phyloP scores from a whole-genome alignment of 2,329 filamentous ascomycete genomes.

The Coniella vitis region DNA sequence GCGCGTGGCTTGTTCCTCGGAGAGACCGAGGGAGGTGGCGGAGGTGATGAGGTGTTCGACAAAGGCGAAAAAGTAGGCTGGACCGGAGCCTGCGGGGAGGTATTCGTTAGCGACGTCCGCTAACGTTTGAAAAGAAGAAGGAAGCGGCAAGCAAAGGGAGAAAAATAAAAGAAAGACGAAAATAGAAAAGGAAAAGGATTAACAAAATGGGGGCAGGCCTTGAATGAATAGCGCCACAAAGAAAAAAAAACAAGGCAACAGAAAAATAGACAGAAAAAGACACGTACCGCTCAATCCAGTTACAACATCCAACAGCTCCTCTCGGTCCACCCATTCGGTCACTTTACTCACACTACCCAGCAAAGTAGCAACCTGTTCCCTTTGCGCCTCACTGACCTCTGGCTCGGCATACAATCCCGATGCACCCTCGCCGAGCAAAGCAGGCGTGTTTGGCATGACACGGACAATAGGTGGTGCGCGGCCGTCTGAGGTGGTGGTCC shows the following conservation, averaged over 20 bases:
- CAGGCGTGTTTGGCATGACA: constrained; percentile 48
- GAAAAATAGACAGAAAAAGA: neutral
- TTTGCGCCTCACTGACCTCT: constrained; percentile 36
- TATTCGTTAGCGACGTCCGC: no score
- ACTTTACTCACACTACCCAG: constrained; percentile 40
- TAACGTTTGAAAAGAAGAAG: neutral
- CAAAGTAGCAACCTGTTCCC: constrained; percentile 33
- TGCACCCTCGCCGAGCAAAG: constrained; percentile 43
- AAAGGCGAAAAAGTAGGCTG: constrained; percentile 47
- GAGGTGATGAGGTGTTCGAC: constrained; percentile 43
- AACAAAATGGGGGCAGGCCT: neutral
- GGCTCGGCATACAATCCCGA: constrained; percentile 38
- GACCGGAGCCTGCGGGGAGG: constrained; percentile 35
- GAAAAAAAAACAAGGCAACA: neutral
- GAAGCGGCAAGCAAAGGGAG: neutral
- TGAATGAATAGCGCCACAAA: neutral
- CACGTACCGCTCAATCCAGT: constrained; percentile 41
- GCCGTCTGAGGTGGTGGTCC: constrained; percentile 33
- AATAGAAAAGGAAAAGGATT: neutral
- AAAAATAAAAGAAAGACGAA: neutral
- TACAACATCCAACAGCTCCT: constrained; percentile 43
- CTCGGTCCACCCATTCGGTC: constrained; percentile 42
- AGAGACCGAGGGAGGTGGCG: constrained; percentile 36
- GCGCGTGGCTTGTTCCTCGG: constrained; percentile 40
- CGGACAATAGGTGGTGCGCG: constrained; percentile 38